phyloP scores from a whole-genome alignment of 2,329 filamentous ascomycete genomes.

The Beauveria caledonica region DNA sequence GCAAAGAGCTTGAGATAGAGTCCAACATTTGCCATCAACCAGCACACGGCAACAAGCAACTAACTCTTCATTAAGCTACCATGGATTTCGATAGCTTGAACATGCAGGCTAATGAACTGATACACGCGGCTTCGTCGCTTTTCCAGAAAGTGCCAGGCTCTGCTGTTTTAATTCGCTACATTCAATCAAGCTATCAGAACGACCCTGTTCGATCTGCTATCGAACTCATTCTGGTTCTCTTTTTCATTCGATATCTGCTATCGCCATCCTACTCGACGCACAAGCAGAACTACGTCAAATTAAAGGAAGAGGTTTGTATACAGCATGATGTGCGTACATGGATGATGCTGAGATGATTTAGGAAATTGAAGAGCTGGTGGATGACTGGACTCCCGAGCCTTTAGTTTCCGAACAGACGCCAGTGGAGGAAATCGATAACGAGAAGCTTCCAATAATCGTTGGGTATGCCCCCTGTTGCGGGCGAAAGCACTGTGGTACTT shows the following conservation, averaged over 20 bases:
- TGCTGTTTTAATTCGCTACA: slow-evolving; percentile 87
- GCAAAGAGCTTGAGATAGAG: background rate
- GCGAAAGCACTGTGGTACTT: background rate
- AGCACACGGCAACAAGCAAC: background rate
- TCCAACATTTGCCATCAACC: background rate
- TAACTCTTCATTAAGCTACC: background rate
- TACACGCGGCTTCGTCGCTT: slow-evolving; percentile 47
- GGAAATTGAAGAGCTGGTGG: slow-evolving; percentile 94
- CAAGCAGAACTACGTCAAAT: slow-evolving; percentile 79
- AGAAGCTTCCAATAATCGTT: slow-evolving; percentile 78
- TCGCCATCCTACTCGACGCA: slow-evolving; percentile 87
- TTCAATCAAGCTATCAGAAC: slow-evolving; percentile 95
- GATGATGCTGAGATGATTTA: slow-evolving; percentile 23
- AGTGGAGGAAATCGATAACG: slow-evolving; percentile 73
- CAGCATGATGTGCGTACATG: background rate
- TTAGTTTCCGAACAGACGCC: slow-evolving; percentile 66
- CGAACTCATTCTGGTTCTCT: slow-evolving; percentile 87
- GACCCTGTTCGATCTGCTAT: slow-evolving; percentile 90
- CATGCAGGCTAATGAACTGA: slow-evolving; percentile 38
- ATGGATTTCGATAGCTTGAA: slow-evolving; percentile 61
- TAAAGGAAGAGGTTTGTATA: slow-evolving; percentile 61
- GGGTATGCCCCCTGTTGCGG: slow-evolving; percentile 47
- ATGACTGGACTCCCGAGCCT: slow-evolving; percentile 93
- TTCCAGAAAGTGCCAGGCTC: slow-evolving; percentile 93
- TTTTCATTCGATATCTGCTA: slow-evolving; percentile 88